Conservation (phyloP, 805 yeast species). For the Myxozyma geophila region DNA sequence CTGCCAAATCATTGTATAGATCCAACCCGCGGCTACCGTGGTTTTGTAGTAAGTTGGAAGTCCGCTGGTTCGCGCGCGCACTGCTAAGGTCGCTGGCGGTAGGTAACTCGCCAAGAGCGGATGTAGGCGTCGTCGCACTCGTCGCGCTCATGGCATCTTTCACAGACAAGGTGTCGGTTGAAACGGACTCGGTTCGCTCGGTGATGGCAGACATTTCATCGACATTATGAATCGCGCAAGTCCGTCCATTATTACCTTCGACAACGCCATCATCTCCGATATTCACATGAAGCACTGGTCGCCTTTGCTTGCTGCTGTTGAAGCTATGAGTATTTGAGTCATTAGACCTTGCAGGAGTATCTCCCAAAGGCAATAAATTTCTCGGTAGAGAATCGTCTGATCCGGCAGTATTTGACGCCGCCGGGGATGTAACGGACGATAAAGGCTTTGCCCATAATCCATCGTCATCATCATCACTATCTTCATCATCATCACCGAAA, state of each 20-base stretch:
- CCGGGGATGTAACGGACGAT: slow-evolving; percentile 3
- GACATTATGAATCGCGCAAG: background rate
- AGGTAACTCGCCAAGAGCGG: slow-evolving; percentile 31
- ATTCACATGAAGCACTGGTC: slow-evolving; percentile 32
- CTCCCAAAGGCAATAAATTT: slow-evolving; percentile 12
- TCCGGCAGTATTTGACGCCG: too few relatives aligned
- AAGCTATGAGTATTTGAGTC: slow-evolving; percentile 16
- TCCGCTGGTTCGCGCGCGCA: background rate
- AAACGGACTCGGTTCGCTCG: slow-evolving; percentile 26
- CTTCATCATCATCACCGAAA: slow-evolving; percentile 23
- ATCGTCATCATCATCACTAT: slow-evolving; percentile 50
- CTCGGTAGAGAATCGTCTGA: slow-evolving; percentile 2
- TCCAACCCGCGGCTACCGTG: background rate
- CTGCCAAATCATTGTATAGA: background rate
- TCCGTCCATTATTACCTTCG: background rate
- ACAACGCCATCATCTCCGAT: slow-evolving; percentile 23
- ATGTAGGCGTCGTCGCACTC: slow-evolving; percentile 27
- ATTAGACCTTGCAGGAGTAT: slow-evolving; percentile 11
- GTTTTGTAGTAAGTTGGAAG: background rate
- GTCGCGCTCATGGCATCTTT: slow-evolving; percentile 10
- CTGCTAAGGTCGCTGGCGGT: background rate
- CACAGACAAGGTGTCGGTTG: background rate
- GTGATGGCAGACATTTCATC: slow-evolving; percentile 29
- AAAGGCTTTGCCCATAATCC: slow-evolving; percentile 61
- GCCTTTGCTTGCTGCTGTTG: slow-evolving; percentile 23